Conservation (phyloP, 495 filamentous ascomycete species). For the Evansstolkia leycettana region DNA sequence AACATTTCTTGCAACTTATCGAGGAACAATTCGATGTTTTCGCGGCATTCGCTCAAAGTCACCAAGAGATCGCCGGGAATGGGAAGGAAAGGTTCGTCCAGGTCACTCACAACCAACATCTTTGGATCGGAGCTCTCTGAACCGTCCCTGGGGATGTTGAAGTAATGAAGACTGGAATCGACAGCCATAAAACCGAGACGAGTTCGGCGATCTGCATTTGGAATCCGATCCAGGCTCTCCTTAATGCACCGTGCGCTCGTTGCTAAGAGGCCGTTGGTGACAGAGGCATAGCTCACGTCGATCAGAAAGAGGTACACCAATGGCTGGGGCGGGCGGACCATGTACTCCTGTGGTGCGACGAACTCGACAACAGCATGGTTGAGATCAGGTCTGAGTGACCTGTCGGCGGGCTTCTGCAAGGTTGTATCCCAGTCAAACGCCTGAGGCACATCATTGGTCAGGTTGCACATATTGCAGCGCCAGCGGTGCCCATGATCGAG, state of each 20-base stretch:
- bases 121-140: slow-evolving; percentile 69
- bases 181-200: slow-evolving; percentile 91
- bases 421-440: slow-evolving; percentile 96
- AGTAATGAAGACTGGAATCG: slow-evolving; percentile 91
- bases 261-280: slow-evolving; percentile 86
- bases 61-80: slow-evolving; percentile 90
- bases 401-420: slow-evolving; percentile 75
- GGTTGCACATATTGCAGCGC: slow-evolving; percentile 99
- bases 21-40: slow-evolving; percentile 84
- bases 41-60: slow-evolving; percentile 75
- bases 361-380: slow-evolving; percentile 95
- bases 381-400: slow-evolving; percentile 80
- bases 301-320: slow-evolving; percentile 97
- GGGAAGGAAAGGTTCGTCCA: slow-evolving; percentile 94
- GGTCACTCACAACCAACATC: slow-evolving; percentile 91
- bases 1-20: slow-evolving; percentile 93
- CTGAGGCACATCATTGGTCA: slow-evolving; percentile 97
- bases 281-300: slow-evolving; percentile 87
- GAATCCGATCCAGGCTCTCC: slow-evolving; percentile 92
- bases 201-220: slow-evolving; percentile 88
- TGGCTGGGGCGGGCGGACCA: slow-evolving; percentile 95
- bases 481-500: slow-evolving; percentile 94
- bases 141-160: slow-evolving; percentile 78
- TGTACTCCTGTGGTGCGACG: slow-evolving; percentile 96
- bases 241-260: slow-evolving; percentile 89